phyloP scores from a whole-genome alignment of 2,329 filamentous ascomycete genomes.

The Graphilbum sp. region DNA sequence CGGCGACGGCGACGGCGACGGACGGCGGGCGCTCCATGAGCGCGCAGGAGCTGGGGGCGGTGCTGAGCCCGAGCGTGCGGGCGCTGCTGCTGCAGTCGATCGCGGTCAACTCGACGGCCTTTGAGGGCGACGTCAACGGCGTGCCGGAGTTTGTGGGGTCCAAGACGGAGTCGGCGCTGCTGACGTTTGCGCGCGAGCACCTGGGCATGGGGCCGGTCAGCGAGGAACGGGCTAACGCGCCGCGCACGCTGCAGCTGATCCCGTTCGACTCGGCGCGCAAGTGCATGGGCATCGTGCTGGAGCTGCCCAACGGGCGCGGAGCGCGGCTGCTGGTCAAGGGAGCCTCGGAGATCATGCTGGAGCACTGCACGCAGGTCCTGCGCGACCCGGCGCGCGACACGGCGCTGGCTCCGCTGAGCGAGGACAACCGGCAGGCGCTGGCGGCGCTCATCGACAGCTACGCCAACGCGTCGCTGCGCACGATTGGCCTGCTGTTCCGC shows the following conservation, averaged over 20 bases:
- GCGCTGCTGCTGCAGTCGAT: constrained; percentile 43
- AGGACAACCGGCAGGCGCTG: constrained; percentile 39
- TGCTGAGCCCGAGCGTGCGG: constrained; percentile 29
- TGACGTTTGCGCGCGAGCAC: constrained; percentile 51
- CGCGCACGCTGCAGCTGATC: constrained; percentile 45
- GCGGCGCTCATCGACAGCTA: constrained; percentile 59
- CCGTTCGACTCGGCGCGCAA: constrained; percentile 65
- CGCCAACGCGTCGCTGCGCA: constrained; percentile 63
- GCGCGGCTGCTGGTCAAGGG: constrained; percentile 46
- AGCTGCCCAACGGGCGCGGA: constrained; percentile 28
- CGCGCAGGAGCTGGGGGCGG: constrained; percentile 22
- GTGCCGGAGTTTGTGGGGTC: constrained; percentile 53
- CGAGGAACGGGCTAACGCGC: constrained; percentile 37
- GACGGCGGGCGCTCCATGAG: no score
- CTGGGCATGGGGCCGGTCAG: constrained; percentile 50
- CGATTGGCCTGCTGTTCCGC: constrained; percentile 68
- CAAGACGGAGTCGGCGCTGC: constrained; percentile 60
- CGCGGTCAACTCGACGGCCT: constrained; percentile 55
- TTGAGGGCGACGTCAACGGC: constrained; percentile 57
- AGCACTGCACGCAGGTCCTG: constrained; percentile 35
- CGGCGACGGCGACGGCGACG: neutral
- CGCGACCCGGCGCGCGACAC: constrained; percentile 29
- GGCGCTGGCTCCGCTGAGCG: constrained; percentile 26
- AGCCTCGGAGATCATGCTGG: constrained; percentile 47
- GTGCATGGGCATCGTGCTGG: constrained; percentile 47